These are phyloP conservation scores for Dioscorea alata DNA, from an alignment of 106 monocot species.

Conservation along the genomic window DNA sequence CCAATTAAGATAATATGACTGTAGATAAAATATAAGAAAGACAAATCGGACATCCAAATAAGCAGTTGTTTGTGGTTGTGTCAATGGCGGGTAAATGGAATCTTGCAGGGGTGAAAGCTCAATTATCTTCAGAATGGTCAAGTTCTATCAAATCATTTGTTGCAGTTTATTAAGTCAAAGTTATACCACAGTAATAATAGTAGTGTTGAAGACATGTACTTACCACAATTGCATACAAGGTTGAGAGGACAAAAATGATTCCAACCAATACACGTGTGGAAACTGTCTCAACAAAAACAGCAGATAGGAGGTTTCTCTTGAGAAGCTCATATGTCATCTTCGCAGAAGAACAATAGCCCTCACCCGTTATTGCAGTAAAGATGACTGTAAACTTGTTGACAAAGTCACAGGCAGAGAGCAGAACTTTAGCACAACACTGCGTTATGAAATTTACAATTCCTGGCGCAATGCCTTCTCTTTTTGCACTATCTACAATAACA, in stretches of 20 bases:
- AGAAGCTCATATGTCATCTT: conserved; percentile 93
- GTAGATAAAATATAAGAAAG: too few species aligned
- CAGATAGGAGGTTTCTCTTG: conserved; percentile 84
- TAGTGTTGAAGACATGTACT: conserved; percentile 15
- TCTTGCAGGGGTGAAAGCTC: too few species aligned
- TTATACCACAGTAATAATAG: too few species aligned
- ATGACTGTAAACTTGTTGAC: conserved; percentile 92
- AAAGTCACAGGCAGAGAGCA: conserved; percentile 68
- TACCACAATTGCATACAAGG: conserved; percentile 73
- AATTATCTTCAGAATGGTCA: too few species aligned
- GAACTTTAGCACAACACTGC: conserved; percentile 58
- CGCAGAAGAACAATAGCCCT: conserved; percentile 82
- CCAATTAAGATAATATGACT: too few species aligned
- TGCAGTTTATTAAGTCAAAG: too few species aligned
- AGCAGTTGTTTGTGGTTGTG: too few species aligned
- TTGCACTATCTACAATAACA: conserved; percentile 61
- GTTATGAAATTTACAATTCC: conserved; percentile 59
- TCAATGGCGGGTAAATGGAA: too few species aligned
- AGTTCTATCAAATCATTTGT: too few species aligned
- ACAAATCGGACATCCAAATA: too few species aligned
- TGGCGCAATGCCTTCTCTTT: conserved; percentile 30
- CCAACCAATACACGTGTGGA: conserved; percentile 72
- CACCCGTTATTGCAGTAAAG: conserved; percentile 96
- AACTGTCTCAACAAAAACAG: conserved; percentile 94
- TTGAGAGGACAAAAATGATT: conserved; percentile 69